phyloP scores from a whole-genome alignment of 768 basidiomycete genomes.

The Phanerochaete carnosa region DNA sequence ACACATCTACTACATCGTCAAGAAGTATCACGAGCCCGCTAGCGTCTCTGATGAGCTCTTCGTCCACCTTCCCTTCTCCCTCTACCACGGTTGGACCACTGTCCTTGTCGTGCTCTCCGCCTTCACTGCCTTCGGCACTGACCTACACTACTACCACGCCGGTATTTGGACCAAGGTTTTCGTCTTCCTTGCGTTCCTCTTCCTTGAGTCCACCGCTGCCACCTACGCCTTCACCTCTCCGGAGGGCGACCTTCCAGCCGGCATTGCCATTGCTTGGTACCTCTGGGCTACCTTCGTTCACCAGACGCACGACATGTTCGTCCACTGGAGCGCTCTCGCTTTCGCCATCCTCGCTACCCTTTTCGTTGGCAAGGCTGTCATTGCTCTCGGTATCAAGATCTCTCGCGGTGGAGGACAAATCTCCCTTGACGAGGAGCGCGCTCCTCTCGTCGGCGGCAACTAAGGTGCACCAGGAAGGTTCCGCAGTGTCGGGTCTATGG shows the following conservation, averaged over 20 bases:
- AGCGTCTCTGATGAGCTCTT: constrained; percentile 77
- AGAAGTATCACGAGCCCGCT: constrained; percentile 75
- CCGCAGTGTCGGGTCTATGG: neutral
- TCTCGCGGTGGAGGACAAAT: constrained; percentile 43
- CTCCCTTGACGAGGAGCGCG: constrained; percentile 84
- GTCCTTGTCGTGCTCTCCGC: constrained; percentile 78
- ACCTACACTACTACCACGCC: constrained; percentile 58
- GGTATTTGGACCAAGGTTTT: constrained; percentile 94
- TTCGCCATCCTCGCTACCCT: constrained; percentile 83
- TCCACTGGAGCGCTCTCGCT: constrained; percentile 87
- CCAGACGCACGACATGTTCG: constrained; percentile 61
- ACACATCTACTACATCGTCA: constrained; percentile 94
- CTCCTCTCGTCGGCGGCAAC: constrained; percentile 60
- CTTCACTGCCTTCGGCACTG: constrained; percentile 87
- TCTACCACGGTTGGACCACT: constrained; percentile 93
- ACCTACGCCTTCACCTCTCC: constrained; percentile 90
- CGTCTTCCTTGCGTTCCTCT: constrained; percentile 91
- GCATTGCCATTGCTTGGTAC: constrained; percentile 90
- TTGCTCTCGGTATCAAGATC: constrained; percentile 46
- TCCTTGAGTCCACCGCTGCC: constrained; percentile 89
- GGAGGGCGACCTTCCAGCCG: constrained; percentile 91
- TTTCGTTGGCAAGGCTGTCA: constrained; percentile 78
- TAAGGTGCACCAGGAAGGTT: neutral
- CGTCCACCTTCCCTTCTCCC: constrained; percentile 92
- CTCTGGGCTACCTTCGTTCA: constrained; percentile 89